Evolutionary conservation across 106 monocot species (phyloP), one percentile per base, ranked within the genome.

Genomic region (Xerophyta viscosa): DNA sequence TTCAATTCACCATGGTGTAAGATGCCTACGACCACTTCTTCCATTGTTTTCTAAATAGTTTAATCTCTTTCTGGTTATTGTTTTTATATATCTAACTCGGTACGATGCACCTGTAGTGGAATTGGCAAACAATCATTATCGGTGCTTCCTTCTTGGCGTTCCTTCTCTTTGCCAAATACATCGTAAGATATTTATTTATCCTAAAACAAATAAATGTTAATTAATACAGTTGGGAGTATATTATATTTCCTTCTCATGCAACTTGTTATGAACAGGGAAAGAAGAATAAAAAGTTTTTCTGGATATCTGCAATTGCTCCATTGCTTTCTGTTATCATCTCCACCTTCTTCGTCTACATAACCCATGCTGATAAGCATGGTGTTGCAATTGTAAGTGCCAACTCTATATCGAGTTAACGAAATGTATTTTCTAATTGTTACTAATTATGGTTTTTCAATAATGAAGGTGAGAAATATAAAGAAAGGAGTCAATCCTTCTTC

Each of bases 91-190:
- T 21, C 18, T 14, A 37, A 24, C 2, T 55, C n/a, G 20, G 46
- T 48, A 8, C 52, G 12, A 2, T 48, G 22, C 50, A 9, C 17
- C 60, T 53, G 23, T 77, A 90, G 89, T 90, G 89, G 89, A 84
- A 90, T 33, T 84, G 84, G 84, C 74, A 80, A 25, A 90, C 84
- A 0, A 71, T 81, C 54, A 3, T 77, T 18, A 84, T 90, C 11
- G 89, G 77, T 11, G 20, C 62, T 20, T 14, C 56, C 22, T 84
- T 80, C 58, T 52, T 90, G 45, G 62, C 50, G 1, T 84, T 90
- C 29, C 80, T 90, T 57, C 55, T 90, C 18, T n/a, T 50, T 48
- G 67, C 84, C n/a, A 84, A 71, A 56, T 66, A 77, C 52, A 74
- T 90, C 19, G 89, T 90, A 74, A 73, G 80, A 41, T 17, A 6